A percentile compares a stretch with the other conserved stretches of the same genome.
These are phyloP conservation scores for Colletotrichum sp. DNA, from an alignment of 2,329 filamentous ascomycete genomes.

Conservation along the genomic window DNA sequence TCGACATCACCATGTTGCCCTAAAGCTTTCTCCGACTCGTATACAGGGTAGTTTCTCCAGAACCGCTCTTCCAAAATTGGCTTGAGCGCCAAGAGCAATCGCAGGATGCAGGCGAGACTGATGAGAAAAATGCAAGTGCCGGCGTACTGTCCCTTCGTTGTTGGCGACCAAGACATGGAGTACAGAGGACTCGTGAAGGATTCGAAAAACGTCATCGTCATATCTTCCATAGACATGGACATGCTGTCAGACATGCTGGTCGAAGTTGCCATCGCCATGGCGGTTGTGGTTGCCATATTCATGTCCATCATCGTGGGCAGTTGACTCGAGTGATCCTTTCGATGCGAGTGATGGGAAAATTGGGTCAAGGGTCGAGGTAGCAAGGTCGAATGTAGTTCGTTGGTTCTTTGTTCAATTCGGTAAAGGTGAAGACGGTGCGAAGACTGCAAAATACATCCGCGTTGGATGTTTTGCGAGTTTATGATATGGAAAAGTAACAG, in stretches of 20 bases:
- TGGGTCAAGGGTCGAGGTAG: background rate
- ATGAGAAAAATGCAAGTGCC: slow-evolving; percentile 93
- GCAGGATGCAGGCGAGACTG: slow-evolving; percentile 72
- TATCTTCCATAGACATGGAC: slow-evolving; percentile 37
- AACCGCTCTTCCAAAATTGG: slow-evolving; percentile 63
- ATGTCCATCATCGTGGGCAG: slow-evolving; percentile 5
- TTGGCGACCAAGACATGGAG: slow-evolving; percentile 76
- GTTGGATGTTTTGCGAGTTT: background rate
- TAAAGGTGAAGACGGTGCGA: background rate
- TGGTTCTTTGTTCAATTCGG: background rate
- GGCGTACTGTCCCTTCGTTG: slow-evolving; percentile 73
- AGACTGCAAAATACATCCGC: background rate
- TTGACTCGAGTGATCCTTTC: background rate
- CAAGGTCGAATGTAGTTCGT: background rate
- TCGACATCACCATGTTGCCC: background rate
- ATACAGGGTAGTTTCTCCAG: slow-evolving; percentile 10
- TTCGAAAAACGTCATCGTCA: slow-evolving; percentile 62
- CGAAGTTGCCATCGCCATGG: slow-evolving; percentile 6
- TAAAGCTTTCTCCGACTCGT: background rate
- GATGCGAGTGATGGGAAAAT: background rate
- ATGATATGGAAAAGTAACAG: background rate
- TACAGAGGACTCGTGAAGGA: slow-evolving; percentile 56
- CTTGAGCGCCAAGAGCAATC: slow-evolving; percentile 76
- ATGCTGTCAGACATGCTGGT: background rate
- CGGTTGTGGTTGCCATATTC: slow-evolving; percentile 1